phyloP scores from a whole-genome alignment of 163 green algal genomes.

The Picocystis sp. region DNA sequence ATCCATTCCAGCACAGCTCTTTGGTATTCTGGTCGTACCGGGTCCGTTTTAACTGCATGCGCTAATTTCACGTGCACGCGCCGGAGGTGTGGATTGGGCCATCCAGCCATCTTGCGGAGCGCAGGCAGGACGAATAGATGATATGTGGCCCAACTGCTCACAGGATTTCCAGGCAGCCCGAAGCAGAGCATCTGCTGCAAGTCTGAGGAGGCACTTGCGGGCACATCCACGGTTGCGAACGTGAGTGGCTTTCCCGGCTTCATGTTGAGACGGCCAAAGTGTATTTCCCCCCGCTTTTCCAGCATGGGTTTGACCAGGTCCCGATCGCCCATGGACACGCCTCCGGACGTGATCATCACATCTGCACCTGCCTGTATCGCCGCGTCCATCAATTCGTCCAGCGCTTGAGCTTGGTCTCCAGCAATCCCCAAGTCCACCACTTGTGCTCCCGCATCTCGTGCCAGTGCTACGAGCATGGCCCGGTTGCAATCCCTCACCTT shows the following conservation, averaged over 20 bases:
- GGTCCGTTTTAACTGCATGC: constrained; percentile 51
- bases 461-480: constrained; percentile 68
- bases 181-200: constrained; percentile 29
- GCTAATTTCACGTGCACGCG: constrained; percentile 32
- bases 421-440: constrained; percentile 54
- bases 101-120: constrained; percentile 65
- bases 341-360: constrained; percentile 60
- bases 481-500: constrained; percentile 86
- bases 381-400: constrained; percentile 18
- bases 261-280: constrained; percentile 87
- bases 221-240: constrained; percentile 64
- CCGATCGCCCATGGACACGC: constrained; percentile 89
- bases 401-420: constrained; percentile 16
- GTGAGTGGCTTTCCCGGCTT: constrained; percentile 96
- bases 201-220: not conserved
- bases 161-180: constrained; percentile 66
- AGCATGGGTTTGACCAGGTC: constrained; percentile 91
- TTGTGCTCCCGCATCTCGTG: constrained; percentile 6
- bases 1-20: constrained; percentile 1
- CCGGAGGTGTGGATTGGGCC: constrained; percentile 39
- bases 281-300: constrained; percentile 54
- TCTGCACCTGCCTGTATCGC: constrained; percentile 28
- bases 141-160: constrained; percentile 85
- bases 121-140: constrained; percentile 67
- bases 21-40: constrained; percentile 86